Evolutionary conservation across 108 stramenopile genomes (phyloP), one percentile per base, ranked within the genome.

Genomic region (Cylindrotheca fusiformis): DNA sequence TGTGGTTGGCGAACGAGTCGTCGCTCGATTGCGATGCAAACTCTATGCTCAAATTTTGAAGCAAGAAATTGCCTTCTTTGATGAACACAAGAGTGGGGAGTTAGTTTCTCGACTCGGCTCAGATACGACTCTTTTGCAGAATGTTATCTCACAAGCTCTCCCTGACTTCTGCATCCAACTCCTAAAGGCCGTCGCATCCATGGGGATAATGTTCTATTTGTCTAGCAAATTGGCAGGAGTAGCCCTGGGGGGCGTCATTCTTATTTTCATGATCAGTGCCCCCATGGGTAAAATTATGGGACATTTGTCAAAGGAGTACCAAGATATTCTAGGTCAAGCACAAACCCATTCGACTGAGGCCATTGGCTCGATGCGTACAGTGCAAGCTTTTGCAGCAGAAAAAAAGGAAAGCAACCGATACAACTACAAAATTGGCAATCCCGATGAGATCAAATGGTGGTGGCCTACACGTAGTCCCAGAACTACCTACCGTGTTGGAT

Each of bases 51-150:
- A 55, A 4, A 74, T 95, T 24, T 66, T 95, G 26, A 61, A 55
- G 12, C 91, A 95, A 68, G 88, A 92, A 46, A 84, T 88, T 63
- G 83, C 82, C 50, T 95, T 93, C 48, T 95, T 88, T 72, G 94
- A 95, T 53, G 75, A 67, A 23, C 73, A 77, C 55, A 77, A 83
- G 30, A 81, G 75, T 23, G 94, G 94, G n/a, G 91, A 90, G 48
- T 55, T 95, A 3, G 71, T 87, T n/a, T 77, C 72, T 23, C 81
- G 90, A 21, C 60, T 95, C 26, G 68, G 72, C 27, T 63, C 56
- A 47, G 94, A 95, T 60, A 85, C 88, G 1, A 60, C 83, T 0
- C 55, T 89, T 6, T 33, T 95, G 10, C 89, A 95, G 54, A 59
- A 71, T 48, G 80, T 71, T 1, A 75, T 80, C 23, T 79, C 79